These are phyloP conservation scores for Teratosphaeria viscida DNA, from an alignment of 2,329 filamentous ascomycete species.

Conservation along the genomic window DNA sequence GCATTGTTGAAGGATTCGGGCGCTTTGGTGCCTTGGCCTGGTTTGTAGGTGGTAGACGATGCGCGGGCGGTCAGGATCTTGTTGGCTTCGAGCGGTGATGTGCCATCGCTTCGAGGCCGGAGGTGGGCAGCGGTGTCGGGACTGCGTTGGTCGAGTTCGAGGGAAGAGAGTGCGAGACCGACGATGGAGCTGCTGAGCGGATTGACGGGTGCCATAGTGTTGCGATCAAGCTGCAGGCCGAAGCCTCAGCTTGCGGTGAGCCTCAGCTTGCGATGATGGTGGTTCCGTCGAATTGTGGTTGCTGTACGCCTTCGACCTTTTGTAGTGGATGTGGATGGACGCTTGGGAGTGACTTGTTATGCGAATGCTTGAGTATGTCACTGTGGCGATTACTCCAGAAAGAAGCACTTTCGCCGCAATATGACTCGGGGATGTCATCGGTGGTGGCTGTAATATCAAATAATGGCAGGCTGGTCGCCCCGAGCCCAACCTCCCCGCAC, in stretches of 20 bases:
- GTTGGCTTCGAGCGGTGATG: background rate
- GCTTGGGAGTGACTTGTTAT: background rate
- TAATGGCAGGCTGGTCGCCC: background rate
- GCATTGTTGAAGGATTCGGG: slow-evolving; percentile 35
- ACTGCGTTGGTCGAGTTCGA: slow-evolving; percentile 18
- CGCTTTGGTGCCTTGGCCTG: slow-evolving; percentile 25
- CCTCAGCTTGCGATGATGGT: slow-evolving; percentile 10
- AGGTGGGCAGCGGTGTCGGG: background rate
- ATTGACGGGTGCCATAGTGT: background rate
- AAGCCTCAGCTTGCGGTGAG: slow-evolving; percentile 17
- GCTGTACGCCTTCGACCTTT: background rate
- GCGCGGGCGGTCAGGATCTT: background rate
- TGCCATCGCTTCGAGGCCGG: background rate
- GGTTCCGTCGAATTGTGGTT: background rate
- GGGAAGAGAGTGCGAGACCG: slow-evolving; percentile 19
- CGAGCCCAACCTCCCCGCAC: background rate
- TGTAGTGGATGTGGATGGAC: background rate
- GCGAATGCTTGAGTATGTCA: background rate
- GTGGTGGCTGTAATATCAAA: background rate
- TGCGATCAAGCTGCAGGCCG: slow-evolving; percentile 17
- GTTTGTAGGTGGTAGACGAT: background rate
- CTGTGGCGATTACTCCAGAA: background rate
- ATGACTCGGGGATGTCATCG: background rate
- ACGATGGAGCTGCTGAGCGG: slow-evolving; percentile 11
- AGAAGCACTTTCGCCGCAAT: background rate